These are phyloP conservation scores for Moricandia moricandioides DNA, from an alignment of 345 rosid genomes.

Conservation along the genomic window DNA sequence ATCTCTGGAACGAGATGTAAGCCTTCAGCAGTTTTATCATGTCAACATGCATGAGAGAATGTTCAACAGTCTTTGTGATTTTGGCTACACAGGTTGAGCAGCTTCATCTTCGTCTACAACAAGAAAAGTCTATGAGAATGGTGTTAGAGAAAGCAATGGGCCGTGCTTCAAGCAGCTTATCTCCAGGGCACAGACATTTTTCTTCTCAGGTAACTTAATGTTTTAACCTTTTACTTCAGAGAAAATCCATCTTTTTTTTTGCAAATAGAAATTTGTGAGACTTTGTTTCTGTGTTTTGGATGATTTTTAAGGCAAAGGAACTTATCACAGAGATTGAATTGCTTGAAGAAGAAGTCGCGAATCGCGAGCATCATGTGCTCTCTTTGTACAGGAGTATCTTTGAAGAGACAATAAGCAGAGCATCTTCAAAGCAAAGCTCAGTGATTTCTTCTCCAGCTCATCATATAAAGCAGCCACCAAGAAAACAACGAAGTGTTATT, in stretches of 20 bases:
- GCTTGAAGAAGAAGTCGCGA: constrained; percentile 79
- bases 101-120: constrained; percentile 72
- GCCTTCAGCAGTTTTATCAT: background rate
- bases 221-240: background rate
- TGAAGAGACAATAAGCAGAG: constrained; percentile 55
- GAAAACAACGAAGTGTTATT: constrained; percentile 76
- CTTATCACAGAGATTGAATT: constrained; percentile 76
- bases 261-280: background rate
- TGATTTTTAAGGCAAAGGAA: constrained; percentile 66
- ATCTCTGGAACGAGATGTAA: constrained; percentile 82
- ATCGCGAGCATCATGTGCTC: constrained; percentile 79
- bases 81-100: constrained; percentile 62
- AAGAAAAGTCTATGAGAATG: constrained; percentile 73
- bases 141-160: constrained; percentile 90
- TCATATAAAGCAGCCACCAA: constrained; percentile 47
- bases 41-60: background rate
- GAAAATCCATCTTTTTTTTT: background rate
- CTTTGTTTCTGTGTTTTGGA: background rate
- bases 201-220: constrained; percentile 52
- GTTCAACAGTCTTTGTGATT: background rate
- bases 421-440: constrained; percentile 62
- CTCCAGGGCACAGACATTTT: constrained; percentile 93
- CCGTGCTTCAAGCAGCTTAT: constrained; percentile 76
- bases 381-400: constrained; percentile 72
- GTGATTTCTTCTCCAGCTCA: constrained; percentile 69